Percentiles rank a stretch among this genome's conserved stretches.
phyloP scores from a whole-genome alignment of 805 yeast genomes.

The Metschnikowia henanensis region DNA sequence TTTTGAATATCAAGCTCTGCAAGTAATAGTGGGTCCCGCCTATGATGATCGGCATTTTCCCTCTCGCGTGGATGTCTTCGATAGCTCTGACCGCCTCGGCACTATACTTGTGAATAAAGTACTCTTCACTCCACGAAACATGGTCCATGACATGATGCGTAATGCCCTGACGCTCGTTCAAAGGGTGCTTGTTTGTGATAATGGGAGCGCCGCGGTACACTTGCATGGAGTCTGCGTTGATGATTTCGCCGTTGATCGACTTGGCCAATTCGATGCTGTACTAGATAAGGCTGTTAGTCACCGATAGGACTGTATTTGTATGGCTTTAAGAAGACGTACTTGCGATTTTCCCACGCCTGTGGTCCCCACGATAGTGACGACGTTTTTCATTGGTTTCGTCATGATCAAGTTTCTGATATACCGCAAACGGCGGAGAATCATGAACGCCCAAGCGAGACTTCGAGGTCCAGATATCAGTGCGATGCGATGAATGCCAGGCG shows the following conservation, averaged over 20 bases:
- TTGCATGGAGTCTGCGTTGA: slow-evolving; percentile 98
- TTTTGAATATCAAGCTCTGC: slow-evolving; percentile 71
- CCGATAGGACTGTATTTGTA: neutral
- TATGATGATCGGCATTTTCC: slow-evolving; percentile 81
- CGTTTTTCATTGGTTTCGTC: slow-evolving; percentile 33
- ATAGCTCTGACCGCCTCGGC: slow-evolving; percentile 66
- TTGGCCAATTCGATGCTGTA: slow-evolving; percentile 78
- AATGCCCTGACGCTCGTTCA: slow-evolving; percentile 69
- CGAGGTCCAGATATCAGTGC: no score
- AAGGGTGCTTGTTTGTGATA: slow-evolving; percentile 92
- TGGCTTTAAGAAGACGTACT: slow-evolving; percentile 27
- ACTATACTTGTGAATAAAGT: slow-evolving; percentile 76
- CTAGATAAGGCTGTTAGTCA: slow-evolving; percentile 24
- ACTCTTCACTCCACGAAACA: slow-evolving; percentile 76
- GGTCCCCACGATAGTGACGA: slow-evolving; percentile 81
- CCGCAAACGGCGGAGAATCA: slow-evolving; percentile 19
- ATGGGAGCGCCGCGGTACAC: slow-evolving; percentile 72
- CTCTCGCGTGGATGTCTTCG: slow-evolving; percentile 60
- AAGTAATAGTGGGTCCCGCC: slow-evolving; percentile 97
- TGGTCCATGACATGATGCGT: slow-evolving; percentile 90
- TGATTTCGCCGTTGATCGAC: slow-evolving; percentile 78
- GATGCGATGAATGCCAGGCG: neutral
- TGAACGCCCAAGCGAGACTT: neutral
- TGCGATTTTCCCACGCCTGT: slow-evolving; percentile 98
- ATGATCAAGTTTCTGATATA: slow-evolving; percentile 27